phyloP scores from a whole-genome alignment of 1,284 basidiomycete species.

The Marasmius sp. region DNA sequence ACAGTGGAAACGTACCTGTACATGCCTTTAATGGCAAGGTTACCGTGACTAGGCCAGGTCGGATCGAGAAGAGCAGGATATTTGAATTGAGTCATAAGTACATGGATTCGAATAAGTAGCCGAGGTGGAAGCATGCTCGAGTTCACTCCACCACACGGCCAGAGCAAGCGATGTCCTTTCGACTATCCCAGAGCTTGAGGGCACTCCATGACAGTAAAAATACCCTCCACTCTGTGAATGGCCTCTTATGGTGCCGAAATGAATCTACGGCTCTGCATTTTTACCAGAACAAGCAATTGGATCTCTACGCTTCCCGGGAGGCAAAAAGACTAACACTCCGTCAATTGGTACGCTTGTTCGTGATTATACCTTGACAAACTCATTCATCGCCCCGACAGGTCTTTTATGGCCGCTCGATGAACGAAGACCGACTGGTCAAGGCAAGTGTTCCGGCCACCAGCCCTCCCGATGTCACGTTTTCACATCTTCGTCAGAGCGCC shows the following conservation, averaged over 20 bases:
- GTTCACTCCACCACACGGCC: no score
- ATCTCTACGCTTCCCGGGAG: conserved; percentile 76
- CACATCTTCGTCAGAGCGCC: conserved; percentile 55
- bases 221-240: background rate
- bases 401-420: conserved; percentile 79
- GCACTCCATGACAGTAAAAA: no score
- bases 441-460: conserved; percentile 31
- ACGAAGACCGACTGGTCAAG: conserved; percentile 72
- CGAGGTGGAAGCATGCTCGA: no score
- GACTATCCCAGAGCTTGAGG: background rate
- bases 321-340: conserved; percentile 76
- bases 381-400: conserved; percentile 33
- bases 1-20: no score
- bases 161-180: background rate
- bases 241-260: conserved; percentile 18
- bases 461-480: conserved; percentile 4
- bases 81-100: no score
- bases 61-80: no score
- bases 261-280: conserved; percentile 67
- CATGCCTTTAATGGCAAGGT: no score
- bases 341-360: conserved; percentile 63
- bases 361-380: background rate
- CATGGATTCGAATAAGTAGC: no score
- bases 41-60: no score
- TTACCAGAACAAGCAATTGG: conserved; percentile 84